Base-by-base conservation (phyloP, 2,329 filamentous ascomycete species). In the Ploettnerulaceae sp. region DNA sequence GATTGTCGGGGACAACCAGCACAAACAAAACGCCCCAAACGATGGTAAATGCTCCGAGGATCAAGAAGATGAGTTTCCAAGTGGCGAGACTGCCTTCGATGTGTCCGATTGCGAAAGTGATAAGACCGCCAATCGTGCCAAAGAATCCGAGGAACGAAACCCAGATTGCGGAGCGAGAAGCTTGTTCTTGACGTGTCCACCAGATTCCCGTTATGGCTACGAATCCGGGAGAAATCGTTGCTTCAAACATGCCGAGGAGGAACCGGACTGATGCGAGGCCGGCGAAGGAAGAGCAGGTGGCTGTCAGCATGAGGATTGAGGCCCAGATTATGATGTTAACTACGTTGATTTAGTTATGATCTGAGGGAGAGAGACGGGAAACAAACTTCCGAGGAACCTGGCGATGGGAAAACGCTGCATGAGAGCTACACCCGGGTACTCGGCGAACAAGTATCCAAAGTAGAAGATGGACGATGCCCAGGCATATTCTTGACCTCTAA, bases 131-230 rank as follows among this genome's bases (percentile, higher is more conserved):
- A 14, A 58, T 43, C 11, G 42, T 53, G n/a, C 47, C 47, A 20
- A 56, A 55, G 33, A 62, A 52, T 33, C 66, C 67, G 80, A 78
- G 60, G 77, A 77, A 4, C 75, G 61, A 82, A 81, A 66, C 44
- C 61, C 61, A 65, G 34, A 58, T 57, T 1, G 56, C 57, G 24
- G 55, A 59, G 1, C 66, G 61, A 14, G 64, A 55, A 2, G 61
- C 61, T 48, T 68, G 66, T 48, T 68, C 66, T 18, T 63, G 51
- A 17, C 62, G 54, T 8, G 56, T 63, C 52, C 64, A 68, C 43
- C 62, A 64, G 56, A 67, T 67, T 0, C 60, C 58, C 7, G 61
- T 66, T 4, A 68, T 57, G n/a, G 77, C 63, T 35, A 76, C 75
- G 34, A 79, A 67, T 25, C 70, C 69, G 0, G 76, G 75, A 0